Percentiles rank a stretch among this genome's conserved stretches.
Conservation (phyloP, 2,329 filamentous ascomycete genomes). For the Fusarium devonianum region DNA sequence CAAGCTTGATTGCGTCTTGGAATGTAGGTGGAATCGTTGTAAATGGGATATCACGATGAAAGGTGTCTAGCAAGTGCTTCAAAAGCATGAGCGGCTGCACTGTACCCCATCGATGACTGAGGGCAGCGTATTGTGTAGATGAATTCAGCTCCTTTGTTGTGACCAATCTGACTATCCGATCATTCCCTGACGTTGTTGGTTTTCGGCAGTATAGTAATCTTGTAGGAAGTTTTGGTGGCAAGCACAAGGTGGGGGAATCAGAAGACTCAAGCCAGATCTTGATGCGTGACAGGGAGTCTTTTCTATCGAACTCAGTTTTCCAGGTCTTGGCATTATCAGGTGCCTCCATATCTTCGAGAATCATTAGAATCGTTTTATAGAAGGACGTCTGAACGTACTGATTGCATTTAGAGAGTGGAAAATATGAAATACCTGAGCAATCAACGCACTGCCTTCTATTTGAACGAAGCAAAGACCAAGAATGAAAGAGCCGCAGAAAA, state of each 20-base stretch:
- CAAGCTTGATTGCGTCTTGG: conserved; percentile 22
- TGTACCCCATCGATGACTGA: conserved; percentile 30
- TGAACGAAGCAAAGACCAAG: conserved; percentile 9
- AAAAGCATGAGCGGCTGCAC: conserved; percentile 22
- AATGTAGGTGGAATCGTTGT: conserved; percentile 22
- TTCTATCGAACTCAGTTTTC: conserved; percentile 17
- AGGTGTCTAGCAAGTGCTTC: background rate
- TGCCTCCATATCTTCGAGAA: background rate
- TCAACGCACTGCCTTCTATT: background rate
- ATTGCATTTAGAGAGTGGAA: conserved; percentile 12
- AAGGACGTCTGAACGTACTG: background rate
- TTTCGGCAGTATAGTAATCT: conserved; percentile 17
- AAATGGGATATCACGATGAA: conserved; percentile 14
- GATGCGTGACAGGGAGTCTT: conserved; percentile 19
- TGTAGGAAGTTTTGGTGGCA: conserved; percentile 17
- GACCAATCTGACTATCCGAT: conserved; percentile 9
- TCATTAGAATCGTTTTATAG: background rate
- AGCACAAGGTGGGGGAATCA: background rate
- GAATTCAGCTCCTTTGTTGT: background rate
- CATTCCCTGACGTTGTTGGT: background rate
- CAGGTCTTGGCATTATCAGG: conserved; percentile 6
- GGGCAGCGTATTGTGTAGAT: conserved; percentile 21
- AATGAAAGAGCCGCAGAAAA: conserved; percentile 9
- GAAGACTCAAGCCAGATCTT: conserved; percentile 14
- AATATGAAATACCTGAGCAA: background rate